A percentile compares a stretch with the other conserved stretches of the same genome.
Conservation (phyloP, 176 grass and related monocot species). For the Oryza meyeriana region DNA sequence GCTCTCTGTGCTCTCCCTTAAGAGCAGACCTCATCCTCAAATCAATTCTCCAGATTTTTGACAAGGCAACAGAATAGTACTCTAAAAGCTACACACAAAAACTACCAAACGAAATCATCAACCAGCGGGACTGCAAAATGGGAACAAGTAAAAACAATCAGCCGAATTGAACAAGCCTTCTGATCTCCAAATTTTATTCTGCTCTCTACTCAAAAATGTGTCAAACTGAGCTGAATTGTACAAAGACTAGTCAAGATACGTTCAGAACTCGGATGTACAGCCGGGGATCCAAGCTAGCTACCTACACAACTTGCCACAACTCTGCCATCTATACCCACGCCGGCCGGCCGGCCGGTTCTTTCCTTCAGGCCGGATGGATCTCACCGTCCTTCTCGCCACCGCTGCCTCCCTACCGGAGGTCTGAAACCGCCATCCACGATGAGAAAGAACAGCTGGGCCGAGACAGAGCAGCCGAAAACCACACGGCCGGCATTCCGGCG, state of each 20-base stretch:
- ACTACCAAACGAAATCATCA: neutral
- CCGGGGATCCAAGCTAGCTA: neutral
- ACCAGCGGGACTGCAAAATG: neutral
- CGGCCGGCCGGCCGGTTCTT: neutral
- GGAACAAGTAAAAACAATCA: neutral
- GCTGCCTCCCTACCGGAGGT: neutral
- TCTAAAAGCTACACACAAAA: neutral
- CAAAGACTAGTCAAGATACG: neutral
- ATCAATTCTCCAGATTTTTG: neutral
- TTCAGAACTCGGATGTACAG: neutral
- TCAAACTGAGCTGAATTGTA: constrained; percentile 15
- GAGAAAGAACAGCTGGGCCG: neutral
- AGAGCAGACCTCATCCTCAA: neutral
- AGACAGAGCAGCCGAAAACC: neutral
- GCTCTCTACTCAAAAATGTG: constrained; percentile 21
- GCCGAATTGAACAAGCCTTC: neutral
- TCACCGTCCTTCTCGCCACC: neutral
- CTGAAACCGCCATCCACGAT: neutral
- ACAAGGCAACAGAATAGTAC: too few relatives aligned
- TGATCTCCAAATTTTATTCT: neutral
- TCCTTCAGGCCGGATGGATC: neutral
- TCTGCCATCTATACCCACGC: neutral
- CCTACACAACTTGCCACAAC: constrained; percentile 4
- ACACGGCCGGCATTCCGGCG: too few relatives aligned
- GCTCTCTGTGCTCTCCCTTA: neutral